Evolutionary conservation across 441 rosid species (phyloP), one percentile per base, ranked within the genome.

Genomic region (Kokia cookei): DNA sequence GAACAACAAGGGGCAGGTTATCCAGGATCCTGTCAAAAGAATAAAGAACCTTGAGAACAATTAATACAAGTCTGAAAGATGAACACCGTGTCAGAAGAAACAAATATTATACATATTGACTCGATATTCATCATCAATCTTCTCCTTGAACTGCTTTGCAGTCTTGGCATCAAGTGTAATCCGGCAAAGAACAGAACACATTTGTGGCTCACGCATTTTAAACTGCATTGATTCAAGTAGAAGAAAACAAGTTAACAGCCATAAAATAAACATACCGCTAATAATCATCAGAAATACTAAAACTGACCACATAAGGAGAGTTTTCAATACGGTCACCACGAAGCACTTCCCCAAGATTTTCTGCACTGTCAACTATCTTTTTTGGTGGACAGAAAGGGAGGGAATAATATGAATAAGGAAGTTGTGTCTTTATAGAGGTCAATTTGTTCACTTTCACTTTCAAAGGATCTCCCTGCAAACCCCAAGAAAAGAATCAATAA

Each of bases 341-440:
- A 68, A 89, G 90, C n/a, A 89, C 93, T 82, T 89, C 91, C 10
- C 93, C 90, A 64, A 89, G 93, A 80, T 89, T 89, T 82, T 89
- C 93, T 35, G 93, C 81, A 77, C 87, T 89, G 78, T 87, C 93
- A 9, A 87, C 63, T 5, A 89, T 89, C 78, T 84, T 83, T 60
- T 78, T 73, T 12, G 93, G 93, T 22, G 51, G 68, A 29, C 90
- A 86, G 37, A 76, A 82, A 5, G 88, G 91, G 62, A 89, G 86
- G 1, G 91, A 83, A 64, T 89, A 89, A 69, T 79, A 89, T 8
- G 90, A 79, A 72, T 87, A 89, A 5, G 93, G 93, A 78, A 89
- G 91, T 80, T 87, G 90, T 2, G 93, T 89, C 84, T 86, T 89
- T 19, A 82, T 83, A 50, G 93, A 89, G 5, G 85, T 87, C 83